A percentile compares a stretch with the other conserved stretches of the same genome.
Evolutionary conservation across 805 yeast genomes (phyloP).

Genomic region (Tetrapisispora pingtungensis): DNA sequence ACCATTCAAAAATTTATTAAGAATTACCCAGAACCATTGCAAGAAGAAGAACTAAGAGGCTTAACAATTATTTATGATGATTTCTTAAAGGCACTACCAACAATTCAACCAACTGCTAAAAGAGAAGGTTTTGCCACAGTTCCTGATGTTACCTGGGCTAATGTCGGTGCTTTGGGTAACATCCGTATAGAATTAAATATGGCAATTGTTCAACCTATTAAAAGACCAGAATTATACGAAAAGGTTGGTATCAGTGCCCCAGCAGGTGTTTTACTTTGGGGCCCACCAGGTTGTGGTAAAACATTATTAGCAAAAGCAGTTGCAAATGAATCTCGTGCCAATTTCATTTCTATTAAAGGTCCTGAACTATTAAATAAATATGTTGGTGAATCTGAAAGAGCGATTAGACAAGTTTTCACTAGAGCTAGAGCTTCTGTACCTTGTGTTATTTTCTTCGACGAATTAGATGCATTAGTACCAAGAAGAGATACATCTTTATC

Average conservation of each 20-base stretch:
- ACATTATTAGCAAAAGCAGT: constrained; percentile 94
- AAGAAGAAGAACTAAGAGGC: constrained; percentile 64
- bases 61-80: constrained; percentile 70
- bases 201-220: constrained; percentile 96
- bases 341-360: constrained; percentile 90
- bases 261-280: constrained; percentile 96
- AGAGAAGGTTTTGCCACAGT: constrained; percentile 98
- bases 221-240: constrained; percentile 79
- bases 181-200: constrained; percentile 85
- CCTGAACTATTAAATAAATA: constrained; percentile 91
- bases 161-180: constrained; percentile 78
- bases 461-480: constrained; percentile 92
- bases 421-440: constrained; percentile 92
- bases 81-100: constrained; percentile 76
- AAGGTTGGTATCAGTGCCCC: constrained; percentile 94
- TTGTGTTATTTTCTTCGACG: constrained; percentile 91
- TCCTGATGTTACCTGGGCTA: constrained; percentile 94
- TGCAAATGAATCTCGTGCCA: constrained; percentile 93
- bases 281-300: constrained; percentile 99
- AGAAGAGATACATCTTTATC: constrained; percentile 80
- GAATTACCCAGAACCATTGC: constrained; percentile 71
- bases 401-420: constrained; percentile 85
- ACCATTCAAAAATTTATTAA: constrained; percentile 64
- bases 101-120: constrained; percentile 93
- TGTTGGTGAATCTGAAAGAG: constrained; percentile 93